phyloP scores from a whole-genome alignment of 345 rosid genomes.

The Pugionium cornutum region DNA sequence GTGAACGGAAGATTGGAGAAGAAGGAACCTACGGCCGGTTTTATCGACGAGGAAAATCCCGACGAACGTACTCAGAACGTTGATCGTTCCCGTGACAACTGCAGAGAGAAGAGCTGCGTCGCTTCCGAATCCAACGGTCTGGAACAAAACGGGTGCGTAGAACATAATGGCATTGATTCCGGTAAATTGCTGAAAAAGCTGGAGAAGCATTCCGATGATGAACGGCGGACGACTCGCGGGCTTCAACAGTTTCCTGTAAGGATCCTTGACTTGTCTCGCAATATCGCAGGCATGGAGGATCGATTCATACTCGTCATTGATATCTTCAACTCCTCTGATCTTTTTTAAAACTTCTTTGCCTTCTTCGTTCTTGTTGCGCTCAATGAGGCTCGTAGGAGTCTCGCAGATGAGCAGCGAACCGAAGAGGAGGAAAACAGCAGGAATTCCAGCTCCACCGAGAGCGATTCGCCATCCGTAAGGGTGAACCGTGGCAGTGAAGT shows the following conservation, averaged over 20 bases:
- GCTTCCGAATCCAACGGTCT: slow-evolving; percentile 63
- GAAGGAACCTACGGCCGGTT: slow-evolving; percentile 56
- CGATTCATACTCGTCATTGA: slow-evolving; percentile 45
- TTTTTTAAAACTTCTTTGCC: slow-evolving; percentile 48
- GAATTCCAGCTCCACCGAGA: slow-evolving; percentile 54
- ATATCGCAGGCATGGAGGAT: slow-evolving; percentile 47
- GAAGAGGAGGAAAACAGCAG: slow-evolving; percentile 47
- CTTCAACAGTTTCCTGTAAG: slow-evolving; percentile 53
- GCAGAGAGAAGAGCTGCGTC: slow-evolving; percentile 61
- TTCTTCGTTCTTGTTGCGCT: slow-evolving; percentile 46
- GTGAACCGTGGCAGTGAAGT: slow-evolving; percentile 42
- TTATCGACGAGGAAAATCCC: slow-evolving; percentile 60
- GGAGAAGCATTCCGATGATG: slow-evolving; percentile 51
- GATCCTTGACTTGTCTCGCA: slow-evolving; percentile 50
- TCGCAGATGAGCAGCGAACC: slow-evolving; percentile 56
- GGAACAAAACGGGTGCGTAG: slow-evolving; percentile 65
- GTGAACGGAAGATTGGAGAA: slow-evolving; percentile 54
- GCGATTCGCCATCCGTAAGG: slow-evolving; percentile 61
- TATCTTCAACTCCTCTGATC: slow-evolving; percentile 60
- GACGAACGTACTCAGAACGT: slow-evolving; percentile 59
- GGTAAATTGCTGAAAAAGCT: slow-evolving; percentile 64
- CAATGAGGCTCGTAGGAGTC: slow-evolving; percentile 69
- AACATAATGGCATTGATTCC: slow-evolving; percentile 63
- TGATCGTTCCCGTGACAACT: slow-evolving; percentile 58
- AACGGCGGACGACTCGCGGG: slow-evolving; percentile 55